A percentile compares a stretch with the other conserved stretches of the same genome.
Evolutionary conservation across 2,329 filamentous ascomycete genomes (phyloP).

Genomic region (Penicillium sp.): DNA sequence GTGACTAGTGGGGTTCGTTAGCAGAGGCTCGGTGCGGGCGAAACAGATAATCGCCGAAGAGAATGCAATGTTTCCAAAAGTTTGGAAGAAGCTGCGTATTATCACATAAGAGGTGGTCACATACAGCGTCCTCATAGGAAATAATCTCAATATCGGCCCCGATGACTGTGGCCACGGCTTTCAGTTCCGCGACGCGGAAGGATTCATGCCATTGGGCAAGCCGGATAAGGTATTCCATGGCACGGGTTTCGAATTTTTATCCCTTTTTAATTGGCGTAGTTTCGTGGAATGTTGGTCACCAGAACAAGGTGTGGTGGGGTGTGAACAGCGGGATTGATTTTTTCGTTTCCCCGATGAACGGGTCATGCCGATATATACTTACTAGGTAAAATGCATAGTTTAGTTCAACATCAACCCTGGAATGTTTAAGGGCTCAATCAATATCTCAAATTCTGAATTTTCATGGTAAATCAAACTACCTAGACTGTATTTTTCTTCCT

Average conservation of each 20-base stretch:
- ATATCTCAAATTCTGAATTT: background rate
- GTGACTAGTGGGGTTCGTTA: slow-evolving; percentile 61
- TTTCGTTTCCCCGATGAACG: slow-evolving; percentile 1
- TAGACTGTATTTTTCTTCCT: background rate
- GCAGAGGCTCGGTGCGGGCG: background rate
- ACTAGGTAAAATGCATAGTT: background rate
- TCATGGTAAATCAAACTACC: background rate
- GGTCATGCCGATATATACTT: background rate
- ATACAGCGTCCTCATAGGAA: slow-evolving; percentile 72
- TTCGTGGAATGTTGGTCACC: background rate
- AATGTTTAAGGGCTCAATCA: background rate
- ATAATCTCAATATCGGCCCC: slow-evolving; percentile 69
- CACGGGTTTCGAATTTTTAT: background rate
- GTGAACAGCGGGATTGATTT: slow-evolving; percentile 1
- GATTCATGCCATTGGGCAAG: slow-evolving; percentile 87
- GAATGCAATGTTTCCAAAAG: background rate
- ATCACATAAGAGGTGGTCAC: slow-evolving; percentile 29
- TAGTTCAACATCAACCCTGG: background rate
- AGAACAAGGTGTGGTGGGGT: slow-evolving; percentile 1
- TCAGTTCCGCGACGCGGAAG: slow-evolving; percentile 83
- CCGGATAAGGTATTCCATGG: slow-evolving; percentile 78
- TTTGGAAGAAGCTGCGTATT: background rate
- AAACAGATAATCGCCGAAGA: background rate
- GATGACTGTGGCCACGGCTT: slow-evolving; percentile 72
- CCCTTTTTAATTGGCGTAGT: background rate